Evolutionary conservation across 768 basidiomycete genomes (phyloP).

Genomic region (Tricholoma furcatifolium): DNA sequence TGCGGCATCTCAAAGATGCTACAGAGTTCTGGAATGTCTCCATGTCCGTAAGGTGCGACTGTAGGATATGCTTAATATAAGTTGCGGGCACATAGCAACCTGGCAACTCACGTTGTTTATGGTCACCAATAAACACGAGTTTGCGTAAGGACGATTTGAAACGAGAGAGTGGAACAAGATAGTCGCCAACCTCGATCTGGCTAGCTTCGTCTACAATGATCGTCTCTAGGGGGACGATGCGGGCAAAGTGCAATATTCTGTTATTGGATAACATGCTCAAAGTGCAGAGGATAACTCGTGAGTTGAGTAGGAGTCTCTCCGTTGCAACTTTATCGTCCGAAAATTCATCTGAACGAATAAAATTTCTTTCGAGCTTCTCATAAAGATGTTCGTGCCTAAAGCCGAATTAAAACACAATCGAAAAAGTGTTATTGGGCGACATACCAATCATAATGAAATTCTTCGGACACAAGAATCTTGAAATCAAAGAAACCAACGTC

Average conservation of each 20-base stretch:
- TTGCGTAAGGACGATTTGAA: slow-evolving; percentile 37
- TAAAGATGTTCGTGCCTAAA: slow-evolving; percentile 77
- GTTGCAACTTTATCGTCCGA: slow-evolving; percentile 19
- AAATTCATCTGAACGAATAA: slow-evolving; percentile 45
- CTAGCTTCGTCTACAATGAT: slow-evolving; percentile 56
- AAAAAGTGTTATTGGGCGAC: slow-evolving; percentile 16
- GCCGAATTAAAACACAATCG: neutral
- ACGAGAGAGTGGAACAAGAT: slow-evolving; percentile 37
- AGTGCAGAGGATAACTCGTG: slow-evolving; percentile 64
- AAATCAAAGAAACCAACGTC: slow-evolving; percentile 45
- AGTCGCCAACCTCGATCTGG: slow-evolving; percentile 51
- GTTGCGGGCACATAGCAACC: neutral
- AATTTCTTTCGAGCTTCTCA: slow-evolving; percentile 38
- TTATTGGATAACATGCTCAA: slow-evolving; percentile 57
- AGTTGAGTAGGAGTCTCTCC: slow-evolving; percentile 29
- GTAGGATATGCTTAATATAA: neutral
- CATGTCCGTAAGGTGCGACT: slow-evolving; percentile 69
- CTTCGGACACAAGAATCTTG: slow-evolving; percentile 61
- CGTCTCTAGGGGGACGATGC: slow-evolving; percentile 34
- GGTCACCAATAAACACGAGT: slow-evolving; percentile 50
- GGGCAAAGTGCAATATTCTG: slow-evolving; percentile 22
- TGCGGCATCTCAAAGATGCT: slow-evolving; percentile 65
- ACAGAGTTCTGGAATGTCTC: slow-evolving; percentile 45
- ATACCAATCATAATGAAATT: slow-evolving; percentile 66
- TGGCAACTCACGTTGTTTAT: slow-evolving; percentile 46